Evolutionary conservation across 345 rosid genomes (phyloP), one percentile per base, ranked within the genome.

Genomic region (Melaleuca alternifolia): DNA sequence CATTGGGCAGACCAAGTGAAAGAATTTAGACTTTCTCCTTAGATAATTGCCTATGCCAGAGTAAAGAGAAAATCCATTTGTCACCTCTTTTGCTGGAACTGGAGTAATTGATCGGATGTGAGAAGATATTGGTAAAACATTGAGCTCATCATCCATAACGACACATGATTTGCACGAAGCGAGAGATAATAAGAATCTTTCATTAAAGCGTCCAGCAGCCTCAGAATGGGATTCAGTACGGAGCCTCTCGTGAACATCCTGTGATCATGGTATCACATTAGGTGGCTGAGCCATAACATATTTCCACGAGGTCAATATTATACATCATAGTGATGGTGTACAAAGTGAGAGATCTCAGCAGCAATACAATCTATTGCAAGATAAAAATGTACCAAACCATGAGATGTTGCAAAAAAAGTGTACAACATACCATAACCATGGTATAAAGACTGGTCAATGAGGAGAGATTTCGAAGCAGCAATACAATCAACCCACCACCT

Each of bases 231-330:
- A 95, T 88, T 97, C 99, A 6, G 99, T 97, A 65, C 99, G 94
- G 87, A 94, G 95, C 86, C 99, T 95, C 84, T 95, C 99, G 59
- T 97, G 99, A 85, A 97, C 99, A 93, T 97, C 99, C 99, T 97
- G 93, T 88, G 57, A 93, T 81, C 53, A 85, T 76, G 83, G 85
- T 61, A 37, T 86, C 75, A 86, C 5, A 86, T 83, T 83, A 54
- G 75, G 54, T 53, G 52, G 51, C 57, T 54, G 33, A 61, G 10
- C 53, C 44, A 30, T 33, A 21, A 46, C 50, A 37, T 9, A n/a
- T 18, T 85, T 15, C 53, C 76, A 62, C 14, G 30, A 71, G 61
- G 83, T 30, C 21, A 21, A 44, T 81, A 57, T 33, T 50, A 76
- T 94, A 61, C 94, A 97, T 98, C 98, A 96, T 97, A 85, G 94